A percentile compares a stretch with the other conserved stretches of the same genome.
Conservation (phyloP, 2,329 filamentous ascomycete genomes). For the Pseudogymnoascus sp. region DNA sequence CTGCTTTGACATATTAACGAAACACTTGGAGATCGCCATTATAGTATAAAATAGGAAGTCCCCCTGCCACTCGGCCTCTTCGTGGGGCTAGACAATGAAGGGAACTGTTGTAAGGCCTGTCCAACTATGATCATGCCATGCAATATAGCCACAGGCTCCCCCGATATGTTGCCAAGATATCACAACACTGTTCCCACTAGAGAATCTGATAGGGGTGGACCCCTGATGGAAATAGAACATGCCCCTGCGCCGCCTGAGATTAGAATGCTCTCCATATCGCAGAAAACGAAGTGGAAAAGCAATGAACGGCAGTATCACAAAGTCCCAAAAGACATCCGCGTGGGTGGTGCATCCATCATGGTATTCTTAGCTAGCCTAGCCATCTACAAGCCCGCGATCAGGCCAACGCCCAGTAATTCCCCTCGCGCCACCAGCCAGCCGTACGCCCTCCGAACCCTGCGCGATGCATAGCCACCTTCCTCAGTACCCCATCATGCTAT, state of each 20-base stretch:
- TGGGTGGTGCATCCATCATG: conserved; percentile 10
- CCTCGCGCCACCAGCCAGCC: conserved; percentile 6
- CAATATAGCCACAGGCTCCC: neutral
- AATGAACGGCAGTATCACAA: conserved; percentile 6
- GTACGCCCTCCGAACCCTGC: conserved; percentile 5
- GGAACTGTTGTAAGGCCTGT: neutral
- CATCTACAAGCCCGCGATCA: conserved; percentile 9
- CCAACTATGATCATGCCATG: neutral
- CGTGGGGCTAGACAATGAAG: neutral
- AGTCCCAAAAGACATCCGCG: neutral
- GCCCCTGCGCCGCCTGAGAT: neutral
- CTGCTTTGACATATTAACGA: neutral
- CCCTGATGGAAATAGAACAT: neutral
- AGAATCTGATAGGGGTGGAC: neutral
- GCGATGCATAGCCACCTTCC: neutral
- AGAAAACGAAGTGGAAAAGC: neutral
- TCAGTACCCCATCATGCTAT: conserved; percentile 8
- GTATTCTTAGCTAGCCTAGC: conserved; percentile 11
- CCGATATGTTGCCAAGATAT: neutral
- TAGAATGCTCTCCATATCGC: neutral
- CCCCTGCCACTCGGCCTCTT: neutral
- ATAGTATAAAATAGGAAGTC: neutral
- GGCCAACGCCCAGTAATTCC: conserved; percentile 2
- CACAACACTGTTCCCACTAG: neutral
- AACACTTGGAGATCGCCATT: neutral